Percentiles rank a stretch among this genome's conserved stretches.
phyloP scores from a whole-genome alignment of 768 basidiomycete genomes.

The Rhodosporidiobolus sp. region DNA sequence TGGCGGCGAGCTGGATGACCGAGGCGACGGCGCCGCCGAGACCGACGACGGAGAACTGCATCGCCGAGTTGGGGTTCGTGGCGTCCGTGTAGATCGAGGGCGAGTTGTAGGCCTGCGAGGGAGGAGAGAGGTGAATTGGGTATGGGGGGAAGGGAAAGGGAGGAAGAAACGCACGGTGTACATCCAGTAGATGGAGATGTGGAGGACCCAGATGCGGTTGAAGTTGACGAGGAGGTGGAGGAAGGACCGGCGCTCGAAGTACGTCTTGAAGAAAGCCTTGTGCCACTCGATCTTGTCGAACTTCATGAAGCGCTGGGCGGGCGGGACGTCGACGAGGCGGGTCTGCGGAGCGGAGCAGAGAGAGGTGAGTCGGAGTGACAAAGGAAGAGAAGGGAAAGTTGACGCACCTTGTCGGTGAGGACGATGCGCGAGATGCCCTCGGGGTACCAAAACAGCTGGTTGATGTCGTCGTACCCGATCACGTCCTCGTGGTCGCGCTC shows the following conservation, averaged over 20 bases:
- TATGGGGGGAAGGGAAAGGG: not conserved
- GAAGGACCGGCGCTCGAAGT: slow-evolving; percentile 94
- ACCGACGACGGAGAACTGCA: slow-evolving; percentile 90
- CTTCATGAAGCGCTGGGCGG: slow-evolving; percentile 90
- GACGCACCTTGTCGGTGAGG: slow-evolving; percentile 74
- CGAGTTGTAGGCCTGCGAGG: slow-evolving; percentile 71
- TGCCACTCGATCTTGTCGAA: slow-evolving; percentile 97
- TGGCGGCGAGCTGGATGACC: slow-evolving; percentile 90
- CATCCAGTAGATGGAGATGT: slow-evolving; percentile 90
- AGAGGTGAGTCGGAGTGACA: slow-evolving; percentile 12
- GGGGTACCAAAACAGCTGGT: slow-evolving; percentile 99
- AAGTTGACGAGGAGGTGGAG: slow-evolving; percentile 98
- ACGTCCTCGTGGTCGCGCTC: slow-evolving; percentile 91
- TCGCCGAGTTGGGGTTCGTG: slow-evolving; percentile 62
- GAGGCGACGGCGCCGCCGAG: slow-evolving; percentile 96
- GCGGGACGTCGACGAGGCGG: slow-evolving; percentile 83
- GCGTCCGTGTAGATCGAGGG: slow-evolving; percentile 69
- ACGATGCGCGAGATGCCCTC: slow-evolving; percentile 93
- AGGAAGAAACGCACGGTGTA: slow-evolving; percentile 59
- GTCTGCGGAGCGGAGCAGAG: slow-evolving; percentile 55
- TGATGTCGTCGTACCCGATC: slow-evolving; percentile 98
- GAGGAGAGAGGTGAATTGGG: not conserved
- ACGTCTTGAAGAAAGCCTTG: slow-evolving; percentile 96
- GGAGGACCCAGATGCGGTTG: slow-evolving; percentile 98
- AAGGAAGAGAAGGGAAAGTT: not conserved